Base-by-base conservation (phyloP, 2,329 filamentous ascomycete species). In the Drechslerella coelobrocha region DNA sequence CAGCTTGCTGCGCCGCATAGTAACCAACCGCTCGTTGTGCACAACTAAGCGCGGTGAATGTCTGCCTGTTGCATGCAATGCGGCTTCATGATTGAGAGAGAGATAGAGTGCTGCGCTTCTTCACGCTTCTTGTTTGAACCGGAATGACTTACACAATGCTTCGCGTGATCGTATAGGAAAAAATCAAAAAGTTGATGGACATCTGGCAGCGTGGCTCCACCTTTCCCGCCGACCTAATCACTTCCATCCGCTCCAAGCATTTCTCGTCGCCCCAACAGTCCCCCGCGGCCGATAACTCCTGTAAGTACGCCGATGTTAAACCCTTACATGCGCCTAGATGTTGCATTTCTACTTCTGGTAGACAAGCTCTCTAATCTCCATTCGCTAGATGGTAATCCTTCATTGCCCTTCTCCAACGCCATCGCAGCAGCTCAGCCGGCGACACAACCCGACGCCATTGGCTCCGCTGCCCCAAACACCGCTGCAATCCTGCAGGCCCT, bases 201-300 rank as follows among this genome's bases (percentile, higher is more conserved):
- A 99, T 99, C 75, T 99, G 94, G 94, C 92, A 97, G 79, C 94
- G 94, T 77, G 91, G 91, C 74, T 88, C 89, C 78, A 97, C 92
- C 21, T 97, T 99, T 79, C 92, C 94, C 24, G 79, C 84, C 43
- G 80, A 87, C 59, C 88, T 96, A 86, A 85, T 99, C 76, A 79
- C 81, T n/a, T 71, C 66, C 14, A 71, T 71, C 53, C 57, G 66
- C 12, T 39, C 66, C 21, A 71, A 71, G n/a, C 66, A 71, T 52
- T 71, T 69, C n/a, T 57, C 65, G 17, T 62, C 66, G 52, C 59
- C 66, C 6, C 59, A 48, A 48, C 66, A 59, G 37, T 60, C 59
- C 7, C 59, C 66, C 2, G 53, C 66, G 23, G 53, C 24, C n/a
- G 66, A 60, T 43, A 63, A 63, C 59, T 34, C 57, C 48, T 71